phyloP scores from a whole-genome alignment of 441 rosid species.

The Kokia cookei region DNA sequence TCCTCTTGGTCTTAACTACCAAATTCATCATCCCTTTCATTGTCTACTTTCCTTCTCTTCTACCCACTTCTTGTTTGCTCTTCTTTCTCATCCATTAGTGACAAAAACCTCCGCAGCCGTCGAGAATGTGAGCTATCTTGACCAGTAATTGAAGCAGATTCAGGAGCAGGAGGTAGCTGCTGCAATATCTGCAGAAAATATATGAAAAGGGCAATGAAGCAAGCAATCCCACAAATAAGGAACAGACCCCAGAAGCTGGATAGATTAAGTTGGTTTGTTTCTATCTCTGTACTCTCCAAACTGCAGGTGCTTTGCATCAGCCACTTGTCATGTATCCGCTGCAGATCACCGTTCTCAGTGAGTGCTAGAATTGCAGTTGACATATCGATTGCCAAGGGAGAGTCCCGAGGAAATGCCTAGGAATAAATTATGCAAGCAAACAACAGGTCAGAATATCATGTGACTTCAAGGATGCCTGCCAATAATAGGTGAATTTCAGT shows the following conservation, averaged over 20 bases:
- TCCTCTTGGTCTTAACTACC: conserved; percentile 19
- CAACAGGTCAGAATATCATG: background rate
- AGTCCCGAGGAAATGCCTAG: conserved; percentile 88
- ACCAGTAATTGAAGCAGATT: conserved; percentile 21
- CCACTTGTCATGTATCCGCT: conserved; percentile 93
- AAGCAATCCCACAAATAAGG: conserved; percentile 70
- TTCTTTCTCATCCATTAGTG: conserved; percentile 73
- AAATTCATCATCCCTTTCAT: conserved; percentile 26
- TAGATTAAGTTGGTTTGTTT: conserved; percentile 64
- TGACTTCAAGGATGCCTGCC: background rate
- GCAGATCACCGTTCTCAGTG: conserved; percentile 86
- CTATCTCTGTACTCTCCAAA: conserved; percentile 53
- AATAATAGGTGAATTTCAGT: background rate
- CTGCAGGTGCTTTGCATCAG: conserved; percentile 56
- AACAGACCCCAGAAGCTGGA: conserved; percentile 87
- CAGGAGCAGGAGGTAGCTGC: conserved; percentile 22
- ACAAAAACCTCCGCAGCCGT: conserved; percentile 48
- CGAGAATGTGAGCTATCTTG: conserved; percentile 25
- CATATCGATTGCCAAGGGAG: conserved; percentile 72
- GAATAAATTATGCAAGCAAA: background rate
- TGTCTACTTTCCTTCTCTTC: conserved; percentile 50
- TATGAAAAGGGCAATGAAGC: conserved; percentile 56
- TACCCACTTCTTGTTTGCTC: conserved; percentile 30
- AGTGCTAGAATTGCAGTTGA: conserved; percentile 77
- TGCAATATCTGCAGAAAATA: conserved; percentile 48